Base-by-base conservation (phyloP, 345 rosid species). In the Populus alba region DNA sequence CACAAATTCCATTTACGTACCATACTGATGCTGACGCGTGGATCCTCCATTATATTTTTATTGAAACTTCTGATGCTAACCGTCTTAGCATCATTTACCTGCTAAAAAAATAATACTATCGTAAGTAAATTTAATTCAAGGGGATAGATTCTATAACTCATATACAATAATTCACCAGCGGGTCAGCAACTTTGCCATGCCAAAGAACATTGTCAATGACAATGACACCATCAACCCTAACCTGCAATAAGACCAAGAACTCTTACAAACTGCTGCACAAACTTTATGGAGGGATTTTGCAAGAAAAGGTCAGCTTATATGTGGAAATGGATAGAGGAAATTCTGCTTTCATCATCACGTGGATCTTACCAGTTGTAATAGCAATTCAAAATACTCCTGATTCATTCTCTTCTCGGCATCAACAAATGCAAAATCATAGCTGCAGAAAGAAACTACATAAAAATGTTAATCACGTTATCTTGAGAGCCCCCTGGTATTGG, bases 381-480 rank as follows among this genome's bases (percentile, higher is more conserved):
- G 92, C 84, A 92, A 76, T 84, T 95, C 98, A 20, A 89, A 95
- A 81, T 93, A 95, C 68, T 93, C 92, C 84, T 91, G 91, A 85
- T 86, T 89, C 99, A 90, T 93, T 87, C 89, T 92, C 88, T 95
- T 95, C 81, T 95, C 98, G 11, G 98, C 98, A 91, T 93, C 98
- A 35, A 95, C 89, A 83, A 95, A 93, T 78, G 99, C 98, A 85
- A 95, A 95, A 88, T 95, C 99, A 81, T 88, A 95, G 86, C 99
- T 95, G 86, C 78, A 72, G 68, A 71, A 77, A 75, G 61, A 33
- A 71, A 35, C 61, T 31, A 72, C 13, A n/a, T 8, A 20, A 51
- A 51, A 45, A 39, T 68, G 77, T 66, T 29, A 68, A 39, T 68
- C 35, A 68, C 27, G 3, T 68, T 75, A 53, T 53, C 47, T 73